Evolutionary conservation across 306 rosid species (phyloP).

Genomic region (Crotalaria pallida): DNA sequence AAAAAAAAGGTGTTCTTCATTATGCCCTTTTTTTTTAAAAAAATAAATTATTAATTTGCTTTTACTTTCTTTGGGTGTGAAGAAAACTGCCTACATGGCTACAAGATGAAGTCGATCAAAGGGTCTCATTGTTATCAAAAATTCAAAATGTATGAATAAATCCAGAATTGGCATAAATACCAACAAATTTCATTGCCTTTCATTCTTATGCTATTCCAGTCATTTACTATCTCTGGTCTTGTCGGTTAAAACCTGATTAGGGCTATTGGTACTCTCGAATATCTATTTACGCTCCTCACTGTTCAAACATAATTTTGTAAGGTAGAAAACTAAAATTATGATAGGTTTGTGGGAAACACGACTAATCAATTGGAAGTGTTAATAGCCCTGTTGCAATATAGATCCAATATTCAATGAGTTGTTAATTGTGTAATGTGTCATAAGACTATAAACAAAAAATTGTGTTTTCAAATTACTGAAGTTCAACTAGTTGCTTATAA

Average conservation of each 20-base stretch:
- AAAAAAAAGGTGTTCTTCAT: constrained; percentile 3
- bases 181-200: neutral
- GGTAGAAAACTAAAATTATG: too few species aligned
- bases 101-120: neutral
- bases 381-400: too few species aligned
- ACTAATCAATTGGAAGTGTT: too few species aligned
- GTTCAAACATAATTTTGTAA: too few species aligned
- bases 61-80: neutral
- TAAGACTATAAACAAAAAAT: neutral
- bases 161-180: neutral
- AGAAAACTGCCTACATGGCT: neutral
- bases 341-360: too few species aligned
- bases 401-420: neutral
- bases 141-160: neutral
- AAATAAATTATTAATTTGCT: neutral
- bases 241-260: neutral
- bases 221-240: neutral
- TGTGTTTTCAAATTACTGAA: neutral
- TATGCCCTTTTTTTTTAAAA: neutral
- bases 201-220: neutral
- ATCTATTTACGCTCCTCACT: too few species aligned
- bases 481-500: neutral
- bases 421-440: neutral
- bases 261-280: too few species aligned
- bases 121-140: neutral